phyloP scores from a whole-genome alignment of 2,329 filamentous ascomycete species.

The Nannizziopsis barbatae region DNA sequence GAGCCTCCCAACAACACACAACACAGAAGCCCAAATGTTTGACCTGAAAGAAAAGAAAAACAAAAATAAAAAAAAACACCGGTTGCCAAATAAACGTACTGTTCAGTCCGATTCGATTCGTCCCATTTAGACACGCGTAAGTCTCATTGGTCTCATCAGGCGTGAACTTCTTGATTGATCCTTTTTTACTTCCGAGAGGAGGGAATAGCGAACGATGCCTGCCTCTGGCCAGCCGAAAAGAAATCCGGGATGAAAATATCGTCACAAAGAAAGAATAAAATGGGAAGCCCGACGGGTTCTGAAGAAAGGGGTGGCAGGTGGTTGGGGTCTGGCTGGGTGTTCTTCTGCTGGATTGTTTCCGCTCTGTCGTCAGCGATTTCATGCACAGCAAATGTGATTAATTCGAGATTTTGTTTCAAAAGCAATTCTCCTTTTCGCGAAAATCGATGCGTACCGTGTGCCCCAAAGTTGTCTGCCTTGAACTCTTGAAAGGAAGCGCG shows the following conservation, averaged over 20 bases:
- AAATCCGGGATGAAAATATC: background rate
- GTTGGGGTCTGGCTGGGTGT: too few relatives aligned
- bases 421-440: background rate
- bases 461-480: conserved; percentile 9
- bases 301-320: too few relatives aligned
- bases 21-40: too few relatives aligned
- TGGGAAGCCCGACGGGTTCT: too few relatives aligned
- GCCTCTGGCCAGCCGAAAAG: background rate
- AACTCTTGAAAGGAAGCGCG: conserved; percentile 1
- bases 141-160: conserved; percentile 11
- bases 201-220: background rate
- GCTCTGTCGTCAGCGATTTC: too few relatives aligned
- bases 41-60: too few relatives aligned
- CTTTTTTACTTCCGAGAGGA: too few relatives aligned
- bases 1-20: too few relatives aligned
- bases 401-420: background rate
- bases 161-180: conserved; percentile 7
- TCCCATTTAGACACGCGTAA: conserved; percentile 11
- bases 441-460: background rate
- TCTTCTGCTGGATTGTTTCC: background rate
- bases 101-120: conserved; percentile 5
- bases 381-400: too few relatives aligned
- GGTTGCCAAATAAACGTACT: too few relatives aligned
- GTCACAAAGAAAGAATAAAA: background rate
- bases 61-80: too few relatives aligned